A percentile compares a stretch with the other conserved stretches of the same genome.
Conservation (phyloP, 2,329 filamentous ascomycete species). For the Pestalotiopsis fici region DNA sequence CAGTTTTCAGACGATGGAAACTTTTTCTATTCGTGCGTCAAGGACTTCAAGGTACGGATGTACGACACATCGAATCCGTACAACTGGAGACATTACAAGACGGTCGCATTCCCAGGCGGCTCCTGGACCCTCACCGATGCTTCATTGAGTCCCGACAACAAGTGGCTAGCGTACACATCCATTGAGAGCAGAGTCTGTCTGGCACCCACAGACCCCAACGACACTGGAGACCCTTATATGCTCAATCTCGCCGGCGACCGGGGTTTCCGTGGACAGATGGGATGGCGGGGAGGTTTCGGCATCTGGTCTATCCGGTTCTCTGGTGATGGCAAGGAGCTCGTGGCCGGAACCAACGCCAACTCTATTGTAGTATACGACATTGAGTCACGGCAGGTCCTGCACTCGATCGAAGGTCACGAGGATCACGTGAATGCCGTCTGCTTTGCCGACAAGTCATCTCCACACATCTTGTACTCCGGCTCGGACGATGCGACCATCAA, state of each 20-base stretch:
- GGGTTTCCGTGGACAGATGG: conserved; percentile 18
- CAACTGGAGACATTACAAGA: conserved; percentile 95
- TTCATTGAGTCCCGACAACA: conserved; percentile 87
- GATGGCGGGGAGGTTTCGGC: conserved; percentile 47
- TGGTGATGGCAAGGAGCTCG: conserved; percentile 85
- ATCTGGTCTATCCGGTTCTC: conserved; percentile 95
- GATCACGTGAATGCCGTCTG: conserved; percentile 97
- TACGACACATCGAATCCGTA: conserved; percentile 97
- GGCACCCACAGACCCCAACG: conserved; percentile 81
- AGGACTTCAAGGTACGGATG: conserved; percentile 94
- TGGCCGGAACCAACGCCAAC: conserved; percentile 80
- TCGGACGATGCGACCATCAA: conserved; percentile 94
- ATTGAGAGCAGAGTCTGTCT: conserved; percentile 84
- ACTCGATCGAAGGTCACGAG: conserved; percentile 75
- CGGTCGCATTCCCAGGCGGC: conserved; percentile 79
- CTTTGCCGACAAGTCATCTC: conserved; percentile 84
- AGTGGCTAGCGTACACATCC: conserved; percentile 87
- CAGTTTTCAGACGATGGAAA: conserved; percentile 97
- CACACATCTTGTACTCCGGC: conserved; percentile 93
- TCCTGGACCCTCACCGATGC: conserved; percentile 97
- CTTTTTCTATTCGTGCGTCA: conserved; percentile 91
- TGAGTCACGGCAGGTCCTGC: conserved; percentile 73
- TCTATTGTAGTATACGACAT: conserved; percentile 92
- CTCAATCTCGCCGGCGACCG: conserved; percentile 67
- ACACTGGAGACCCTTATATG: conserved; percentile 76